Percentiles rank a stretch among this genome's conserved stretches.
Conservation (phyloP, 768 basidiomycete species). For the Mycena olivaceomarginata region DNA sequence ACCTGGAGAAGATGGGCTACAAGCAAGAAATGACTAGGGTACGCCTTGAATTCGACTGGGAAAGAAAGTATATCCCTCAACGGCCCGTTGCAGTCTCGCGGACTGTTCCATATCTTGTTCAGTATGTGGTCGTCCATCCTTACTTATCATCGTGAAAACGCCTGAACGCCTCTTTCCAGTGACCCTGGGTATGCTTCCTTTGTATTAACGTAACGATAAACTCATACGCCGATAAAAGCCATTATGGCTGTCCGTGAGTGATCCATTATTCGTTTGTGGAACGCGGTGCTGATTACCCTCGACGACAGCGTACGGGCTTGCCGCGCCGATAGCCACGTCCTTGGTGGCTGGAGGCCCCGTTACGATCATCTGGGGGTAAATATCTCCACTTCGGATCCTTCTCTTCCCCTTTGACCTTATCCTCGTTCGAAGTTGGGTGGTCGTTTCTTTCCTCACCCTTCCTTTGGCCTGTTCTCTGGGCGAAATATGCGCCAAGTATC, state of each 20-base stretch:
- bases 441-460: constrained; percentile 69
- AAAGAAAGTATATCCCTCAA: neutral
- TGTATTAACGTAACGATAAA: neutral
- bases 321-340: constrained; percentile 74
- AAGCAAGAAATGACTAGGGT: constrained; percentile 74
- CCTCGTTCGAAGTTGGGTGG: constrained; percentile 63
- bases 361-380: constrained; percentile 76
- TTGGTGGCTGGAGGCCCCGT: constrained; percentile 73
- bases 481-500: constrained; percentile 77
- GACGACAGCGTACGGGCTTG: constrained; percentile 70
- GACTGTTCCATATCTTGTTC: constrained; percentile 71
- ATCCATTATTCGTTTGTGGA: neutral
- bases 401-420: neutral
- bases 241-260: constrained; percentile 79
- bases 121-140: constrained; percentile 57
- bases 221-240: constrained; percentile 56
- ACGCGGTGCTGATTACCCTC: neutral
- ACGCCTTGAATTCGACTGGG: constrained; percentile 9
- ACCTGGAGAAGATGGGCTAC: constrained; percentile 72
- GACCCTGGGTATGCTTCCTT: constrained; percentile 64
- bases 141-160: neutral
- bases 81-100: constrained; percentile 62
- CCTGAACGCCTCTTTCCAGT: constrained; percentile 53
- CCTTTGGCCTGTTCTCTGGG: constrained; percentile 72
- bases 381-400: neutral